phyloP scores from a whole-genome alignment of 768 basidiomycete genomes.

The Rhodotorula babjevae region DNA sequence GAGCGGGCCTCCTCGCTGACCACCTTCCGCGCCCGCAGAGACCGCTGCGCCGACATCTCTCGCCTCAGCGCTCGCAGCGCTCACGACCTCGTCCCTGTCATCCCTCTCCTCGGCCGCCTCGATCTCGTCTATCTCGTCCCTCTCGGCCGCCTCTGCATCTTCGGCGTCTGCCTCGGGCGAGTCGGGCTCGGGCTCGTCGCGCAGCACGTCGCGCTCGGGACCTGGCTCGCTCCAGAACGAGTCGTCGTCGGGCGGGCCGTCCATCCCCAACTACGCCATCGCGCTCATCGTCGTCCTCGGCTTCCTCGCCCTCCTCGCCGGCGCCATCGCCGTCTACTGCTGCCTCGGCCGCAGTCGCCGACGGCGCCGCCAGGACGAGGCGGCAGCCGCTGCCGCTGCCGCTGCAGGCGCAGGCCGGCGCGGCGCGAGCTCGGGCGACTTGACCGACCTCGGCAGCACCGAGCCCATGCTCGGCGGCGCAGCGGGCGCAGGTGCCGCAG shows the following conservation, averaged over 20 bases:
- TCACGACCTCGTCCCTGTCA: conserved; percentile 60
- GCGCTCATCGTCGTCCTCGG: conserved; percentile 83
- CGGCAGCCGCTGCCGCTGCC: conserved; percentile 46
- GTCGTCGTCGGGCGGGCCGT: neutral
- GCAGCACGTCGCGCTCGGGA: neutral
- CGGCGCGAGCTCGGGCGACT: conserved; percentile 47
- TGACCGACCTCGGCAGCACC: conserved; percentile 53
- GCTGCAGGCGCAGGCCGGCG: too few relatives aligned
- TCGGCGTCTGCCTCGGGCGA: conserved; percentile 8
- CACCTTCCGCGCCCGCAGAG: conserved; percentile 45
- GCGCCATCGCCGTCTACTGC: conserved; percentile 65
- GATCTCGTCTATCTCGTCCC: conserved; percentile 9
- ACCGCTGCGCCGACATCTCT: conserved; percentile 40
- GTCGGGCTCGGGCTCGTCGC: neutral
- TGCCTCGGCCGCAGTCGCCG: conserved; percentile 65
- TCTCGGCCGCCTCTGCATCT: neutral
- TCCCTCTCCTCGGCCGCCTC: conserved; percentile 45
- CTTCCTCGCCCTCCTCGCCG: conserved; percentile 70
- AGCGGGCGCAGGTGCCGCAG: conserved; percentile 18
- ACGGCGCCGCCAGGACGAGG: conserved; percentile 3
- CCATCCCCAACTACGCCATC: conserved; percentile 55
- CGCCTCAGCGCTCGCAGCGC: conserved; percentile 60
- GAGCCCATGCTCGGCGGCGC: conserved; percentile 76
- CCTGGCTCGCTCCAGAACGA: conserved; percentile 13
- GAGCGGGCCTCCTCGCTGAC: neutral